Percentiles rank a stretch among this genome's conserved stretches.
These are phyloP conservation scores for Heterobasidion irregulare DNA, from an alignment of 1,284 basidiomycete genomes.

Conservation along the genomic window DNA sequence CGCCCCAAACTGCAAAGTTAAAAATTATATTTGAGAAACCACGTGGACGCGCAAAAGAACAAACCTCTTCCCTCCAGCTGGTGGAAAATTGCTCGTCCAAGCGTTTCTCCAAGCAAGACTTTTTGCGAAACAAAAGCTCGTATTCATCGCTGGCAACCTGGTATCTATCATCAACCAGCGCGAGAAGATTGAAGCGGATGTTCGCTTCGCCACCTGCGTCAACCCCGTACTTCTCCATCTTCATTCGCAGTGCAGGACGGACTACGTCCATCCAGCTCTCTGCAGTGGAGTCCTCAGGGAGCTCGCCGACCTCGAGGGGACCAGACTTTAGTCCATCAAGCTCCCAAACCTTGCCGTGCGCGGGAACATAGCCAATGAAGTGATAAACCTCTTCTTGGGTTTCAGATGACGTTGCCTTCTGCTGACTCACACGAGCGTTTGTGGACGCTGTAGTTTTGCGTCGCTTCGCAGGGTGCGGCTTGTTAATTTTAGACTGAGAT, in stretches of 20 bases:
- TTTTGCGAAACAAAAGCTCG: conserved; percentile 43
- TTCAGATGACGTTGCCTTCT: conserved; percentile 15
- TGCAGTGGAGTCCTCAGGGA: conserved; percentile 18
- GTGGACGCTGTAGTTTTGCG: conserved; percentile 20
- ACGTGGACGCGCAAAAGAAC: conserved; percentile 14
- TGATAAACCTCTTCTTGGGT: conserved; percentile 43
- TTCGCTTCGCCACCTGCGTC: conserved; percentile 30
- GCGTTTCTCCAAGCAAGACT: conserved; percentile 33
- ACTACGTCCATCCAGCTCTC: conserved; percentile 49
- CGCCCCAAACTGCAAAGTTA: conserved; percentile 11
- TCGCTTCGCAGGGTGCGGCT: conserved; percentile 29
- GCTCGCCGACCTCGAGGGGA: conserved; percentile 52
- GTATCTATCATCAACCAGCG: conserved; percentile 45
- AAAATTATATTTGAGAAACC: no score
- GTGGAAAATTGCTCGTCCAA: conserved; percentile 24
- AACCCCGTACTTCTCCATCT: conserved; percentile 49
- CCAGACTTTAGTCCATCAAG: conserved; percentile 34
- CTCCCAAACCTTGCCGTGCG: conserved; percentile 56
- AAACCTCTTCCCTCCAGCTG: conserved; percentile 33
- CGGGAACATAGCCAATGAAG: conserved; percentile 57
- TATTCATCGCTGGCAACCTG: conserved; percentile 40
- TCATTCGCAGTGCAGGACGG: conserved; percentile 47
- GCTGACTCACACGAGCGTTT: conserved; percentile 3
- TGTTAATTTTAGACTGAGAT: conserved; percentile 15
- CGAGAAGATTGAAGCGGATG: conserved; percentile 52